Percentiles rank a stretch among this genome's conserved stretches.
Evolutionary conservation across 148 eudicot species (phyloP).

Genomic region (Simmondsia chinensis): DNA sequence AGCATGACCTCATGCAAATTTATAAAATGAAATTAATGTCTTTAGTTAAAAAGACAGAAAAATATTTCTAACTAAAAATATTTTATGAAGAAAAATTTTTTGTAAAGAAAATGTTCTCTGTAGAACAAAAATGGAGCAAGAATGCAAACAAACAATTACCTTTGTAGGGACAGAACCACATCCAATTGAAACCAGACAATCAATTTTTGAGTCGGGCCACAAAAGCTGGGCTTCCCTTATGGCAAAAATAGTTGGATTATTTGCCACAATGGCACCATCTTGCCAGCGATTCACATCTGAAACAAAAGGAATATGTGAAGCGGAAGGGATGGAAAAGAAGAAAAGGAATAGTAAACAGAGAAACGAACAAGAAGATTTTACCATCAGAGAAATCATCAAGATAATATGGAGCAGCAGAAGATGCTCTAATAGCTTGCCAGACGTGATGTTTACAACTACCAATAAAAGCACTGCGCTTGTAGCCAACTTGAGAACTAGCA

Average conservation of each 20-base stretch:
- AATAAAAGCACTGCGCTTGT: constrained; percentile 71
- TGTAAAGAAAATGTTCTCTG: too few species aligned
- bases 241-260: constrained; percentile 96
- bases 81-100: too few species aligned
- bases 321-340: neutral
- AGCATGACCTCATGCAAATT: too few species aligned
- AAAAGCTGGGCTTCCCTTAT: constrained; percentile 93
- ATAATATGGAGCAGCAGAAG: constrained; percentile 99
- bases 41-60: too few species aligned
- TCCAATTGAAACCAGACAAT: constrained; percentile 88
- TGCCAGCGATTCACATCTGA: constrained; percentile 87
- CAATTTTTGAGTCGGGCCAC: constrained; percentile 96
- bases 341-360: neutral
- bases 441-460: constrained; percentile 96
- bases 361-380: constrained; percentile 17
- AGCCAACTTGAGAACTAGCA: constrained; percentile 57
- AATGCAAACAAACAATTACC: constrained; percentile 27
- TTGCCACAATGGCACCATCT: constrained; percentile 99
- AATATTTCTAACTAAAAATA: too few species aligned
- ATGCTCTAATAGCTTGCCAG: constrained; percentile 99
- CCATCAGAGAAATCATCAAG: constrained; percentile 97
- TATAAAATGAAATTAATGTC: too few species aligned
- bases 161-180: constrained; percentile 92
- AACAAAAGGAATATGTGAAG: constrained; percentile 5
- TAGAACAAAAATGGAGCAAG: neutral